Evolutionary conservation across 345 rosid genomes (phyloP), one percentile per base, ranked within the genome.

Genomic region (Hibiscus trionum): DNA sequence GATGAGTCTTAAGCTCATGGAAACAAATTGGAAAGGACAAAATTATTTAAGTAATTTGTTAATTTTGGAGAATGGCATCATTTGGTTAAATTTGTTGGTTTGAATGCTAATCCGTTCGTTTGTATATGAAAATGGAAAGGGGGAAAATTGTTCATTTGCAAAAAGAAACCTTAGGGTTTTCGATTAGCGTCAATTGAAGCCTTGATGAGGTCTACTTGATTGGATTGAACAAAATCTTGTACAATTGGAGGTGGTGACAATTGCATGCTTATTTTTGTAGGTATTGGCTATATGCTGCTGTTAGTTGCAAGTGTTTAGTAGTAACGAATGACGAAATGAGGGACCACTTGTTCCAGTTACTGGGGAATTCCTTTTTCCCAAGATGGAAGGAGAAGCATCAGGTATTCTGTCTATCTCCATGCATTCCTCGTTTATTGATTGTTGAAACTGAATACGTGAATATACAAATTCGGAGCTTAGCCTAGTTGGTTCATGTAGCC

Each of bases 341-440:
- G 86, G 99, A 92, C 74, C 99, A 95, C 83, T 81, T 95, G 73
- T 95, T 95, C 78, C 96, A 95, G 76, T 81, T 95, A 78, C 80
- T 92, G 0, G 99, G 99, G 49, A 89, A 87, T 35, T 86, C 93
- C 72, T 95, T 92, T 84, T 92, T 95, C 76, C 97, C 99, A 33
- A 85, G 98, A 77, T 95, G 99, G 99, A 92, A 95, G 80, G 99
- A 95, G 83, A 95, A 95, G 71, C 99, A 95, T 82, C 99, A 92
- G 93, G 99, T 90, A 77, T 29, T 72, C 31, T 56, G 7, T 6
- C 9, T 11, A 5, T 29, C 19, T 10, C n/a, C 27, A 29, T 59
- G 50, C 55, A 49, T 49, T 15, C 55, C 55, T 49, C n/a, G 19
- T 57, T 14, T 55, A 4, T 16, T 15, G 6, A 26, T 47, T 26